Evolutionary conservation across 2,329 filamentous ascomycete species (phyloP).

Genomic region (Colletotrichum sp.): DNA sequence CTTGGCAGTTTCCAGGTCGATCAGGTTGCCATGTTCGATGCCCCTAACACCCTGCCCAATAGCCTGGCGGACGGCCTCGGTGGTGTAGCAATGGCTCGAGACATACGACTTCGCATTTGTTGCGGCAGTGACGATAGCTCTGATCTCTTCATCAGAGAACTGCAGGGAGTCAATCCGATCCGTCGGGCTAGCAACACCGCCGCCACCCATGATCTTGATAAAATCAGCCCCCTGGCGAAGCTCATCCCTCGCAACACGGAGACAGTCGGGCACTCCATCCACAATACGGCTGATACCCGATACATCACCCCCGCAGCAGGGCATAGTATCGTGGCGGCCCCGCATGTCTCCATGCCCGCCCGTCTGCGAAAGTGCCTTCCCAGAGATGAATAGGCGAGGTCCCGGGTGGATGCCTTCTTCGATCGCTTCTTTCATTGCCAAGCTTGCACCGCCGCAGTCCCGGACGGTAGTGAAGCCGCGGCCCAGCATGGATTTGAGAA

Average conservation of each 20-base stretch:
- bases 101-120: constrained; percentile 55
- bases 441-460: constrained; percentile 61
- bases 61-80: neutral
- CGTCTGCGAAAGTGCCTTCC: constrained; percentile 59
- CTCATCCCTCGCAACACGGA: constrained; percentile 42
- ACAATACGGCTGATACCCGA: constrained; percentile 49
- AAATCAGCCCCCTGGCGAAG: neutral
- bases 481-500: constrained; percentile 48
- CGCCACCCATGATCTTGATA: constrained; percentile 32
- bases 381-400: constrained; percentile 60
- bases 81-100: constrained; percentile 49
- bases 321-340: constrained; percentile 36
- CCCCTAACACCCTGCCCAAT: neutral
- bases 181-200: constrained; percentile 61
- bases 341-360: constrained; percentile 61
- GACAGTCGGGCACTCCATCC: constrained; percentile 60
- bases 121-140: constrained; percentile 56
- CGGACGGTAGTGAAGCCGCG: constrained; percentile 65
- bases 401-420: constrained; percentile 48
- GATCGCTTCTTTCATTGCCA: neutral
- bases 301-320: constrained; percentile 49
- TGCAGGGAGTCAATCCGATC: constrained; percentile 59
- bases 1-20: neutral
- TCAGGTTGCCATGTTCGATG: neutral
- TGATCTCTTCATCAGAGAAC: constrained; percentile 61